Conservation (phyloP, 2,329 filamentous ascomycete genomes). For the Gnomoniopsis sp. region DNA sequence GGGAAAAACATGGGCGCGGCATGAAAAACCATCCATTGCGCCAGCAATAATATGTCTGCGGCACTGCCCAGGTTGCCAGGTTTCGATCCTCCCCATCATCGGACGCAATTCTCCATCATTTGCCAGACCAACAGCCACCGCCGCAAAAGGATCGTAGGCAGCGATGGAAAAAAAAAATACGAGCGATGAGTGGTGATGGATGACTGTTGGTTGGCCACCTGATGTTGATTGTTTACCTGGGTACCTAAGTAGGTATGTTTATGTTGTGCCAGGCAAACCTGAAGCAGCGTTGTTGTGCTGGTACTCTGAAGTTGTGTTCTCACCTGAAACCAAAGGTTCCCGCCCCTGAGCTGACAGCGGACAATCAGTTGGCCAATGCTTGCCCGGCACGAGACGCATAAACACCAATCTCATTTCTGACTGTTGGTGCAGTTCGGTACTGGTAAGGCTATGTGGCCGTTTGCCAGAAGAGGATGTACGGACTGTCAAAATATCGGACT, state of each 20-base stretch:
- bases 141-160: not conserved
- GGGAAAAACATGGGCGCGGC: not conserved
- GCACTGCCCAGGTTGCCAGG: not conserved
- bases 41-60: not conserved
- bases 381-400: not conserved
- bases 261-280: not conserved
- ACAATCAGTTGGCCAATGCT: not conserved
- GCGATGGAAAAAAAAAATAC: not conserved
- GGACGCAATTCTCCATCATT: not conserved
- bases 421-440: too few relatives aligned
- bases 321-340: conserved; percentile 4
- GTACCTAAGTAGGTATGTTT: not conserved
- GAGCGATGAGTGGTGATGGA: not conserved
- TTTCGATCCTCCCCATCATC: not conserved
- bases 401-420: not conserved
- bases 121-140: not conserved
- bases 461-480: not conserved
- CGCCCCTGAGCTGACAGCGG: not conserved
- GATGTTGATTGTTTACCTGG: not conserved
- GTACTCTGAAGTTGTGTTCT: not conserved
- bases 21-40: not conserved
- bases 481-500: not conserved
- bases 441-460: too few relatives aligned
- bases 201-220: not conserved
- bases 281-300: not conserved